Evolutionary conservation across 1,284 basidiomycete species (phyloP).

Genomic region (Sporisorium reilianum): DNA sequence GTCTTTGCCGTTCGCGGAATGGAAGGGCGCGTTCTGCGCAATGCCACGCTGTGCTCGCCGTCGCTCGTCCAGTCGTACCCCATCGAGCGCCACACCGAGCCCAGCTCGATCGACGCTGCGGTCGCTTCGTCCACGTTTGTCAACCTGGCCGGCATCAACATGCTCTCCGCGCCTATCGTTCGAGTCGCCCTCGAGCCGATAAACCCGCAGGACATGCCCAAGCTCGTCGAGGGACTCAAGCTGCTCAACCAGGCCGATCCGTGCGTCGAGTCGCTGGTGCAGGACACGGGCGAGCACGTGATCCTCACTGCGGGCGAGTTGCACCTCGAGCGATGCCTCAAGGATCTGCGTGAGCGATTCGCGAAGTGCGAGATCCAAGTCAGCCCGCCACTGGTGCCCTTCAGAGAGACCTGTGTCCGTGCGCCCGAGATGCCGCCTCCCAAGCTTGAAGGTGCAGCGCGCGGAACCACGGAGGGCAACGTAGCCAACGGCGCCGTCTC

Average conservation of each 20-base stretch:
- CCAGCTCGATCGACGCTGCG: slow-evolving; percentile 23
- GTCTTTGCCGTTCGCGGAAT: slow-evolving; percentile 93
- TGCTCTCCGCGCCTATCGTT: slow-evolving; percentile 81
- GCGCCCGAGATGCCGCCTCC: slow-evolving; percentile 83
- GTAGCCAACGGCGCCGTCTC: slow-evolving; percentile 80
- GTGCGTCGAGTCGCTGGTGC: slow-evolving; percentile 95
- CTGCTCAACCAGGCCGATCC: slow-evolving; percentile 95
- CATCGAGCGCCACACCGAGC: slow-evolving; percentile 29
- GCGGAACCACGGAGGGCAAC: slow-evolving; percentile 82
- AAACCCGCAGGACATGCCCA: slow-evolving; percentile 87
- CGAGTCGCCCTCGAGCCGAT: slow-evolving; percentile 92
- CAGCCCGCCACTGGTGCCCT: slow-evolving; percentile 96
- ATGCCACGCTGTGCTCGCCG: slow-evolving; percentile 84
- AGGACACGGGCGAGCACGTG: slow-evolving; percentile 96
- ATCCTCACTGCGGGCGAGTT: slow-evolving; percentile 96
- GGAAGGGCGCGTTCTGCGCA: slow-evolving; percentile 89
- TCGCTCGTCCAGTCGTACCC: slow-evolving; percentile 36
- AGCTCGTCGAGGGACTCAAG: slow-evolving; percentile 86
- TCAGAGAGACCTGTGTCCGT: slow-evolving; percentile 88
- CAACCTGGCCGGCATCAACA: slow-evolving; percentile 65
- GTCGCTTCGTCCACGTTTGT: slow-evolving; percentile 46
- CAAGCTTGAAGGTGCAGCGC: slow-evolving; percentile 78
- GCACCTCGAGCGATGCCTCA: slow-evolving; percentile 95
- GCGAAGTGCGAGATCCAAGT: slow-evolving; percentile 91
- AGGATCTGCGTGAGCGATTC: slow-evolving; percentile 93